Percentiles rank a stretch among this genome's conserved stretches.
phyloP scores from a whole-genome alignment of 371 early-diverging fungal genomes.

The Mucor irregularis region DNA sequence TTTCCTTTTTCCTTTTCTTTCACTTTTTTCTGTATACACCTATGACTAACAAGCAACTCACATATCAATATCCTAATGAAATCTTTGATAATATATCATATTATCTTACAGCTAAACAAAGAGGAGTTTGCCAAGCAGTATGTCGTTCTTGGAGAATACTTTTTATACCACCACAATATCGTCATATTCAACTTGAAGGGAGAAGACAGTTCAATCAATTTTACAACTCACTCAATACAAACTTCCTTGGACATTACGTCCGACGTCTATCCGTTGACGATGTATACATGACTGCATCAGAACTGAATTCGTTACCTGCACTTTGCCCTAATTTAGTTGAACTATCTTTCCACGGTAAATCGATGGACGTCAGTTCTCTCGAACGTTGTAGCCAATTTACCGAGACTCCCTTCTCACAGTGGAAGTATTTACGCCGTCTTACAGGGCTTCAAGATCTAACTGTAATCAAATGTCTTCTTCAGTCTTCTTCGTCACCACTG shows the following conservation, averaged over 20 bases:
- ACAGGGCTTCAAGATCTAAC: constrained; percentile 7
- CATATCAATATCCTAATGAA: constrained; percentile 10
- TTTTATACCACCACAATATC: constrained; percentile 19
- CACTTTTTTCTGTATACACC: not conserved
- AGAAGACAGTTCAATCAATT: constrained; percentile 14
- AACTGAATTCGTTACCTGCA: constrained; percentile 3
- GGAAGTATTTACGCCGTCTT: constrained; percentile 12
- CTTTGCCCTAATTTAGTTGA: constrained; percentile 11
- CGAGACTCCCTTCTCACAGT: not conserved
- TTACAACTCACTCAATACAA: not conserved
- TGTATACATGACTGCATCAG: constrained; percentile 3
- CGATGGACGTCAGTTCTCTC: not conserved
- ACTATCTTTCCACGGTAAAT: constrained; percentile 9
- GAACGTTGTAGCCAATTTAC: not conserved
- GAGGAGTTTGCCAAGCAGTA: constrained; percentile 12
- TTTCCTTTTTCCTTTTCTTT: not conserved
- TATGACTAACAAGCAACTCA: not conserved
- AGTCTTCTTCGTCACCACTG: not conserved
- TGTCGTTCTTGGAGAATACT: constrained; percentile 14
- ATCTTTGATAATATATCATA: constrained; percentile 11
- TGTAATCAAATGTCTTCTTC: constrained; percentile 2
- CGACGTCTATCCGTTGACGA: constrained; percentile 5
- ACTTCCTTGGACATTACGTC: constrained; percentile 9
- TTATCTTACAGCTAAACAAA: constrained; percentile 19
- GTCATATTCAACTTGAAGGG: constrained; percentile 9